A percentile compares a stretch with the other conserved stretches of the same genome.
Conservation (phyloP, 768 basidiomycete genomes). For the Russula virescens region DNA sequence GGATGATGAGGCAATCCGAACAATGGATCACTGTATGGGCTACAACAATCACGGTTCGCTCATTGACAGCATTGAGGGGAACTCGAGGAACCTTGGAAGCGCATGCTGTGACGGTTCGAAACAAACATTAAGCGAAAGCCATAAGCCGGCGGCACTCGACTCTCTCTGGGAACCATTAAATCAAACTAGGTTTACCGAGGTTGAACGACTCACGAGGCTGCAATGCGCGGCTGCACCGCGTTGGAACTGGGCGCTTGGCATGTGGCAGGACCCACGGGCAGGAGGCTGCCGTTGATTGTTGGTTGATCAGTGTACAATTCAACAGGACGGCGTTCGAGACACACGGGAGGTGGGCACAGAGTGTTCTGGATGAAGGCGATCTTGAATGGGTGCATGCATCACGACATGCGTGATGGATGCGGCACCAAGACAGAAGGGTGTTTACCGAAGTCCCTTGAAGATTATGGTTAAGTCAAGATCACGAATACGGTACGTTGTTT, state of each 20-base stretch:
- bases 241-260: slow-evolving; percentile 13
- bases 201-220: slow-evolving; percentile 14
- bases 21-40: slow-evolving; percentile 5
- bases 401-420: slow-evolving; percentile 22
- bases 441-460: not conserved
- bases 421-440: slow-evolving; percentile 5
- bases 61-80: slow-evolving; percentile 9
- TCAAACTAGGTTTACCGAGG: slow-evolving; percentile 23
- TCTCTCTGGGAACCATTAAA: slow-evolving; percentile 7
- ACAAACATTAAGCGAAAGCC: slow-evolving; percentile 17
- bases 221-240: slow-evolving; percentile 18
- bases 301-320: slow-evolving; percentile 2
- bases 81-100: slow-evolving; percentile 6
- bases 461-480: slow-evolving; percentile 11
- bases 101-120: slow-evolving; percentile 9
- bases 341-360: not conserved
- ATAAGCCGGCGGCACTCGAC: slow-evolving; percentile 19
- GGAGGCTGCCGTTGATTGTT: slow-evolving; percentile 1
- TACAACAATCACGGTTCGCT: not conserved
- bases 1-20: slow-evolving; percentile 15
- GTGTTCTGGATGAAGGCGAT: slow-evolving; percentile 1
- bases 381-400: slow-evolving; percentile 7
- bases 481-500: not conserved
- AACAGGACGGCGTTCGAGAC: not conserved
- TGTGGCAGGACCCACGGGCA: not conserved